phyloP scores from a whole-genome alignment of 352 stramenopile species.

The Phytophthora litchii region DNA sequence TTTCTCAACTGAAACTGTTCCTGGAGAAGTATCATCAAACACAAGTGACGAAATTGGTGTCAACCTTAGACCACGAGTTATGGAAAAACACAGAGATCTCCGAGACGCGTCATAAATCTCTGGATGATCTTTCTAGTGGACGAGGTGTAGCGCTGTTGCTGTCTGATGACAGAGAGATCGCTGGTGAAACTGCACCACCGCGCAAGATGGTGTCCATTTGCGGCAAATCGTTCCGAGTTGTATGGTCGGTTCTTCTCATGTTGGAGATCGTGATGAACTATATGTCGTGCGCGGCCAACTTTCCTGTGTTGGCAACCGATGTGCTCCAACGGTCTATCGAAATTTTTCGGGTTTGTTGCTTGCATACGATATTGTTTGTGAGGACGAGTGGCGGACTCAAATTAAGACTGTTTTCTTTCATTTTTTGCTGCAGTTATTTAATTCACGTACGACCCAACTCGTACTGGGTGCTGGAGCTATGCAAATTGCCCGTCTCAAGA shows the following conservation, averaged over 20 bases:
- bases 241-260: slow-evolving; percentile 95
- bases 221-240: slow-evolving; percentile 93
- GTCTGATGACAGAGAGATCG: slow-evolving; percentile 70
- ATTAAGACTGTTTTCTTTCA: slow-evolving; percentile 8
- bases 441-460: slow-evolving; percentile 95
- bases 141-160: slow-evolving; percentile 81
- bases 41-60: slow-evolving; percentile 93
- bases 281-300: slow-evolving; percentile 93
- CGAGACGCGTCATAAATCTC: slow-evolving; percentile 84
- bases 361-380: slow-evolving; percentile 3
- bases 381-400: background rate
- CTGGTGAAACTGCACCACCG: slow-evolving; percentile 62
- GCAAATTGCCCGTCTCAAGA: slow-evolving; percentile 95
- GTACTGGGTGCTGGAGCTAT: slow-evolving; percentile 96
- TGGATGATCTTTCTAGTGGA: slow-evolving; percentile 93
- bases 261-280: slow-evolving; percentile 97
- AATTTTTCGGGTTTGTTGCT: slow-evolving; percentile 73
- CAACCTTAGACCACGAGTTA: slow-evolving; percentile 94
- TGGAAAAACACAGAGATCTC: slow-evolving; percentile 95
- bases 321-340: slow-evolving; percentile 94
- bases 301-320: slow-evolving; percentile 94
- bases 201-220: slow-evolving; percentile 91
- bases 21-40: slow-evolving; percentile 94
- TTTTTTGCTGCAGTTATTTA: slow-evolving; percentile 91
- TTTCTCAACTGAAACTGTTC: slow-evolving; percentile 95